Percentiles rank a stretch among this genome's conserved stretches.
Evolutionary conservation across 805 yeast genomes (phyloP).

Genomic region (Wickerhamiella slavikovae): DNA sequence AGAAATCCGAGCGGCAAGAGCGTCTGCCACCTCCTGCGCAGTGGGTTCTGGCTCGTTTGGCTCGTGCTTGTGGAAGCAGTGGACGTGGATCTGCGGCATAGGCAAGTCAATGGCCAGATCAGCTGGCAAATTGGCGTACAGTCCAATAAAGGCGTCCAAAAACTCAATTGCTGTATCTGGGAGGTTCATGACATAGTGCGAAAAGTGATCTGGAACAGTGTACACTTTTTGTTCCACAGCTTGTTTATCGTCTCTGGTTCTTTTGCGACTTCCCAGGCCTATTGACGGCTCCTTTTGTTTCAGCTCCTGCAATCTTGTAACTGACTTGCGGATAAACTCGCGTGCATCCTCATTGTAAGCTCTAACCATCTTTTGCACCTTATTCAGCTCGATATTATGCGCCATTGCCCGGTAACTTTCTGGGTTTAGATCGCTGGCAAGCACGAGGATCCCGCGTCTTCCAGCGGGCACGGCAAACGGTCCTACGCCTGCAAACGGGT

Average conservation of each 20-base stretch:
- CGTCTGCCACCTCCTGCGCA: conserved; percentile 40
- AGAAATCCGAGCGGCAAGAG: conserved; percentile 39
- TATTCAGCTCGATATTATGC: conserved; percentile 43
- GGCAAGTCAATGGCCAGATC: conserved; percentile 30
- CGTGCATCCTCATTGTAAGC: conserved; percentile 67
- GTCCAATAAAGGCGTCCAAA: conserved; percentile 54
- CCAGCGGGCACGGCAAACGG: conserved; percentile 97
- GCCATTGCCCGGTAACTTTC: conserved; percentile 53
- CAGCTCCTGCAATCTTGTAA: conserved; percentile 30
- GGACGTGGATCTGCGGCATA: conserved; percentile 64
- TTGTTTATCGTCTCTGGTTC: conserved; percentile 1
- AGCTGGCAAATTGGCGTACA: conserved; percentile 26
- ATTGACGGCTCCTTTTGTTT: conserved; percentile 19
- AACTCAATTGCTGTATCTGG: conserved; percentile 87
- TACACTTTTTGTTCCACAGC: conserved; percentile 3
- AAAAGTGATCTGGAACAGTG: conserved; percentile 29
- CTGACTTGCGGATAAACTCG: conserved; percentile 47
- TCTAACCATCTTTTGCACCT: conserved; percentile 35
- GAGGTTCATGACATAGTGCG: conserved; percentile 82
- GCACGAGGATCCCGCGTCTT: conserved; percentile 52
- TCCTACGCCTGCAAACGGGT: conserved; percentile 97
- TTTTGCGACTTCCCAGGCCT: conserved; percentile 15
- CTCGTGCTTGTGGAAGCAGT: conserved; percentile 82
- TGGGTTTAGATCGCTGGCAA: conserved; percentile 90
- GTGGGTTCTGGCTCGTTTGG: conserved; percentile 54